Evolutionary conservation across 768 basidiomycete genomes (phyloP).

Genomic region (Tremella fuciformis): DNA sequence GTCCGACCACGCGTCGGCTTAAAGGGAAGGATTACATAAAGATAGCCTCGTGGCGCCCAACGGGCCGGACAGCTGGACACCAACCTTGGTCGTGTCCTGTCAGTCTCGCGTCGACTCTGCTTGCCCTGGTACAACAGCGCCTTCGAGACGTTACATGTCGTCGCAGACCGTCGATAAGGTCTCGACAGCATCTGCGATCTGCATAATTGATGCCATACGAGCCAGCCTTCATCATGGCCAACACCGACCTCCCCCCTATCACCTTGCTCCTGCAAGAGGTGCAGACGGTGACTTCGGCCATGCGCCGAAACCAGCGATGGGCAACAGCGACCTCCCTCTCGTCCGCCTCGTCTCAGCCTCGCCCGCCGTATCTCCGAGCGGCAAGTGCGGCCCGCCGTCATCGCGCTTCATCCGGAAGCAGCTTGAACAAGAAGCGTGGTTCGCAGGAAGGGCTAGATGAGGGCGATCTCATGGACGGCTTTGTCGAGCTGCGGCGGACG

Average conservation of each 20-base stretch:
- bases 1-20: too few relatives aligned
- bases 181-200: too few relatives aligned
- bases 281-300: constrained; percentile 81
- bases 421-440: constrained; percentile 48
- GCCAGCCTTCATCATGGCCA: constrained; percentile 16
- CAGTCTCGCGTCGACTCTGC: too few relatives aligned
- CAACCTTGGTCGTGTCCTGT: too few relatives aligned
- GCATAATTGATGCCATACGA: background rate
- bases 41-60: too few relatives aligned
- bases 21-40: too few relatives aligned
- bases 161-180: too few relatives aligned
- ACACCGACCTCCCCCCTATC: constrained; percentile 36
- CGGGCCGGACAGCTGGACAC: too few relatives aligned
- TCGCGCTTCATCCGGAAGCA: constrained; percentile 9
- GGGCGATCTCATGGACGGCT: constrained; percentile 82
- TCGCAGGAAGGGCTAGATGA: constrained; percentile 63
- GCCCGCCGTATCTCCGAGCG: constrained; percentile 29
- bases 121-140: too few relatives aligned
- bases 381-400: constrained; percentile 9
- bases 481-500: constrained; percentile 75
- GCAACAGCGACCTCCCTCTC: constrained; percentile 57
- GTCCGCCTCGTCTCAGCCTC: constrained; percentile 27
- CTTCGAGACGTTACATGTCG: too few relatives aligned
- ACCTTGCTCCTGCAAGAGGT: constrained; percentile 79
- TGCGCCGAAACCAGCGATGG: constrained; percentile 99